Evolutionary conservation across 371 early-diverging fungal species (phyloP).

Genomic region (Mucor circinelloides): DNA sequence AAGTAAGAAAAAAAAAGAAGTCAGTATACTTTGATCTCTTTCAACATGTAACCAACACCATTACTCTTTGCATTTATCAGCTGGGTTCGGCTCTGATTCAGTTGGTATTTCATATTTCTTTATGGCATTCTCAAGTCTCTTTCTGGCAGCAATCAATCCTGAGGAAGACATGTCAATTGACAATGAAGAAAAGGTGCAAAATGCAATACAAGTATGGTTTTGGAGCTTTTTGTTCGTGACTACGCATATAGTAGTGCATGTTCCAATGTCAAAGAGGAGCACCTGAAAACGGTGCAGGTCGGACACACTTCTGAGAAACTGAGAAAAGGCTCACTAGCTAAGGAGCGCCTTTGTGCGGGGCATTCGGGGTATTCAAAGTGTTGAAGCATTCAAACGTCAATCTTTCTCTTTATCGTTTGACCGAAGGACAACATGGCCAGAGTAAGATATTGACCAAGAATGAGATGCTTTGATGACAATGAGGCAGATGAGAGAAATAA

Average conservation of each 20-base stretch:
- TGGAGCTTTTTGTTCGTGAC: neutral
- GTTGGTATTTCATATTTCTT: conserved; percentile 29
- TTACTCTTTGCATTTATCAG: conserved; percentile 19
- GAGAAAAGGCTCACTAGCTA: neutral
- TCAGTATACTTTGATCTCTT: neutral
- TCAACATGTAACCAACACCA: neutral
- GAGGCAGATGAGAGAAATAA: neutral
- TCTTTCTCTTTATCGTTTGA: conserved; percentile 24
- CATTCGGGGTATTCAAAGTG: conserved; percentile 10
- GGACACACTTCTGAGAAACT: neutral
- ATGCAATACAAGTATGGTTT: neutral
- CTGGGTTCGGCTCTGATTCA: conserved; percentile 5
- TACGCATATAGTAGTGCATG: neutral
- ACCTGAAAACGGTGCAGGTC: neutral
- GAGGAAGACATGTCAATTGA: conserved; percentile 33
- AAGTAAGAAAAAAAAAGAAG: neutral
- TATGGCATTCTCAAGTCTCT: conserved; percentile 30
- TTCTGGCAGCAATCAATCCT: conserved; percentile 38
- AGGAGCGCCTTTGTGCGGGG: neutral
- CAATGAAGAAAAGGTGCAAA: neutral
- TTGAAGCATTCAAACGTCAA: conserved; percentile 2
- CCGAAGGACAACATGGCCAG: conserved; percentile 30
- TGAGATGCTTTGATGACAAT: neutral
- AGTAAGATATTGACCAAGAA: conserved; percentile 9
- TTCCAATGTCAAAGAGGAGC: neutral